A percentile compares a stretch with the other conserved stretches of the same genome.
These are phyloP conservation scores for Moesziomyces antarcticus DNA, from an alignment of 1,284 basidiomycete genomes.

Conservation along the genomic window DNA sequence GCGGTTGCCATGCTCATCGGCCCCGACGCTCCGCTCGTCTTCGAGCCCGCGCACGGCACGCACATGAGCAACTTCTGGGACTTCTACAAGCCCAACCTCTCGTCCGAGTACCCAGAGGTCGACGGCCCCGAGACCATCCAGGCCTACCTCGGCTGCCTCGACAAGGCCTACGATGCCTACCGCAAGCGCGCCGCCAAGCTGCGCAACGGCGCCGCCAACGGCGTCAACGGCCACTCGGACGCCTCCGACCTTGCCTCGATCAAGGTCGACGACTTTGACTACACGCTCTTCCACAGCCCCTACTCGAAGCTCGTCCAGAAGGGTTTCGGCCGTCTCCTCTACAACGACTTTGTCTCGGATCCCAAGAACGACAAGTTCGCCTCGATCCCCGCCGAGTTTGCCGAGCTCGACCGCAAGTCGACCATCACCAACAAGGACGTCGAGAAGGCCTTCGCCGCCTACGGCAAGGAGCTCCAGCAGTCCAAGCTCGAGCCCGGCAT, in stretches of 20 bases:
- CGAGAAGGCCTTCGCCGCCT: slow-evolving; percentile 76
- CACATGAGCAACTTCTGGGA: slow-evolving; percentile 95
- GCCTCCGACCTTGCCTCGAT: slow-evolving; percentile 66
- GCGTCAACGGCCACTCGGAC: slow-evolving; percentile 45
- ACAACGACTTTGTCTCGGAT: slow-evolving; percentile 89
- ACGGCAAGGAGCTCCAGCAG: slow-evolving; percentile 52
- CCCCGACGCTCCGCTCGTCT: slow-evolving; percentile 90
- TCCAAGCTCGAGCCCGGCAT: slow-evolving; percentile 64
- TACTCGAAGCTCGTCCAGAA: slow-evolving; percentile 99
- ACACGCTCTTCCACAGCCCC: slow-evolving; percentile 83
- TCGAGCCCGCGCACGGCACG: slow-evolving; percentile 95
- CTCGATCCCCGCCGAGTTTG: slow-evolving; percentile 76
- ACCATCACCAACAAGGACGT: slow-evolving; percentile 86
- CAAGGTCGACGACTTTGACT: slow-evolving; percentile 85
- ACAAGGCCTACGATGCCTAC: slow-evolving; percentile 88
- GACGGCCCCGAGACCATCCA: slow-evolving; percentile 96
- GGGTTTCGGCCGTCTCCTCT: slow-evolving; percentile 90
- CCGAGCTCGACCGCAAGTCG: slow-evolving; percentile 73
- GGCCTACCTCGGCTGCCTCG: slow-evolving; percentile 93
- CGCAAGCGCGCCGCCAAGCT: slow-evolving; percentile 80
- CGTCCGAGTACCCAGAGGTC: slow-evolving; percentile 88
- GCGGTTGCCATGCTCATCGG: slow-evolving; percentile 94
- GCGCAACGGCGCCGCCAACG: slow-evolving; percentile 32
- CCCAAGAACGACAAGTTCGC: slow-evolving; percentile 78
- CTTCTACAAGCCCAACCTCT: slow-evolving; percentile 68